Base-by-base conservation (phyloP, 2,329 filamentous ascomycete genomes). In the Zarea fungicola region DNA sequence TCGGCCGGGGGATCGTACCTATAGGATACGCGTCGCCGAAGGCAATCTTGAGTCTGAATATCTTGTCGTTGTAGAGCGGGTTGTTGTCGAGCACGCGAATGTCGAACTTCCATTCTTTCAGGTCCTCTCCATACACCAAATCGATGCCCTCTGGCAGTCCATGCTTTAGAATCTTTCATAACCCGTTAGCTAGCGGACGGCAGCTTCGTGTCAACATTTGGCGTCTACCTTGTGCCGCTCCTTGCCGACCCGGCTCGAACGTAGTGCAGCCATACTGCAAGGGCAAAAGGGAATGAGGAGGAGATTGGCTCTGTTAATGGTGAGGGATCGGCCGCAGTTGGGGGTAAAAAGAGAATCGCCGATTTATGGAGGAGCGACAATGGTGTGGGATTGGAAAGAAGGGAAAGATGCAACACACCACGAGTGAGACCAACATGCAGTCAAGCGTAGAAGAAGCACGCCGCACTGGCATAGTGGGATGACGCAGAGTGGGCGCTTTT, bases 21-120 rank as follows among this genome's bases (percentile, higher is more conserved):
- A 99, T 99, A 14, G 93, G 93, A 63, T 99, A 99, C 57, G 80
- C 81, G 26, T 78, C 75, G 53, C 82, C 83, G 67, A 99, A 99
- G 42, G 78, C 84, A 67, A 99, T 96, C 63, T 89, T 90, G 47
- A 99, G 74, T 19, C 92, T 81, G 70, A 89, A 97, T 21, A 74
- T 84, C 64, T 97, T 78, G 63, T 82, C 78, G 44, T 80, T 70
- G 69, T 99, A 99, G 41, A 99, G 71, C 2, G 92, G 92, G 62
- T 99, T 99, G 51, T 80, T 72, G 66, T 97, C 93, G 34, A 97
- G 79, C 45, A 99, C 92, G 57, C 79, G 74, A 47, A 99, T 95
- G 64, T 99, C 95, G 70, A 97, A 83, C 43, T 84, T 75, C 95
- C 93, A 99, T 71, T 93, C 85, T 45, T 62, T 63, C 26, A 66